phyloP scores from a whole-genome alignment of 129 eudicot genomes.

The Arctium minus region DNA sequence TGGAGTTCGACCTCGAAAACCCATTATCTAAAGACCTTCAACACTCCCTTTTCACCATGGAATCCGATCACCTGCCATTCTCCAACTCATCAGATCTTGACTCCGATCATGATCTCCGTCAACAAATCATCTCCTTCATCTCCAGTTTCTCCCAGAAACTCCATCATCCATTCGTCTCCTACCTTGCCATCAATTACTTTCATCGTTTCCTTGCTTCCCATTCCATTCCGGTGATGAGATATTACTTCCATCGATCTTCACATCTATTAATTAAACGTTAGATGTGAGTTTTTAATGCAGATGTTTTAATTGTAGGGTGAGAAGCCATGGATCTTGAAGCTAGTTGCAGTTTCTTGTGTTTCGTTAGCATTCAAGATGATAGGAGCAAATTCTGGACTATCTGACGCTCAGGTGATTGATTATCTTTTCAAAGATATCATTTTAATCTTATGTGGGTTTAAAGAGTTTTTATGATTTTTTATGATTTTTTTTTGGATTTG shows the following conservation, averaged over 20 bases:
- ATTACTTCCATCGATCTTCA: neutral
- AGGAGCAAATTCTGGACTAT: constrained; percentile 23
- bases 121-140: constrained; percentile 7
- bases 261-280: neutral
- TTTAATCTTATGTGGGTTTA: neutral
- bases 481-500: neutral
- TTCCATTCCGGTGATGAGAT: constrained; percentile 31
- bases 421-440: neutral
- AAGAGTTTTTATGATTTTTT: neutral
- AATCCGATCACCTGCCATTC: constrained; percentile 48
- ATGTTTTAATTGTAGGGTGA: constrained; percentile 26
- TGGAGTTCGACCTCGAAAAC: constrained; percentile 55
- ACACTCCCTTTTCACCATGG: constrained; percentile 31
- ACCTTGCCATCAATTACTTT: constrained; percentile 56
- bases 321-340: constrained; percentile 53
- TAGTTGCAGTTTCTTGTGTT: constrained; percentile 51
- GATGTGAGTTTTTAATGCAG: neutral
- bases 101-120: constrained; percentile 27
- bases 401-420: constrained; percentile 31
- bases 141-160: constrained; percentile 19
- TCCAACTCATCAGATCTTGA: neutral
- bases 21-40: constrained; percentile 32
- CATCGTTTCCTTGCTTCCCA: constrained; percentile 45
- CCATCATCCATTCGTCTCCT: constrained; percentile 43
- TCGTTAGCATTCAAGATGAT: constrained; percentile 57